These are phyloP conservation scores for Corymbia calophylla DNA, from an alignment of 441 rosid genomes.

Conservation along the genomic window DNA sequence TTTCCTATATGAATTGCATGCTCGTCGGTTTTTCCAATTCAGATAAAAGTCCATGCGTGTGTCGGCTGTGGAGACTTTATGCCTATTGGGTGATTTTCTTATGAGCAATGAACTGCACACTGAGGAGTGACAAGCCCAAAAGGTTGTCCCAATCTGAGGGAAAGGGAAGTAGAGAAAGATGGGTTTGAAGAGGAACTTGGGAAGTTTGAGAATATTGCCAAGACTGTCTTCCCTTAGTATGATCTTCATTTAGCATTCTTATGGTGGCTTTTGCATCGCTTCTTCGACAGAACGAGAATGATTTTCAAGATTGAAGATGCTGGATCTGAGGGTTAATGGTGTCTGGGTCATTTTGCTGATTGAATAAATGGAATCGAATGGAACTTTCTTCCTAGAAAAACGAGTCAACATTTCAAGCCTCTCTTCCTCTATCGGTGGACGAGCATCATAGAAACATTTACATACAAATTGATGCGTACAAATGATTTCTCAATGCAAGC, in stretches of 20 bases:
- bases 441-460: not conserved
- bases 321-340: not conserved
- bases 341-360: not conserved
- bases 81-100: not conserved
- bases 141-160: not conserved
- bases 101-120: not conserved
- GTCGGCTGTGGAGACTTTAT: not conserved
- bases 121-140: not conserved
- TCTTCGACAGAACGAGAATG: not conserved
- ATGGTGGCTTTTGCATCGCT: not conserved
- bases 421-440: not conserved
- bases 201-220: not conserved
- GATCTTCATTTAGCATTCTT: not conserved
- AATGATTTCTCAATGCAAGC: not conserved
- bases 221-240: not conserved
- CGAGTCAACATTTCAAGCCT: not conserved
- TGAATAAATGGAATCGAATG: not conserved
- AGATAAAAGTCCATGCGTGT: not conserved
- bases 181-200: not conserved
- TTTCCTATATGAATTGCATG: not conserved
- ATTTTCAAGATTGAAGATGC: not conserved
- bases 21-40: not conserved
- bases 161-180: not conserved
- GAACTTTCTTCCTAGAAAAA: not conserved
- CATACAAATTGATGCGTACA: not conserved